Percentiles rank a stretch among this genome's conserved stretches.
Conservation (phyloP, 257 asterid genomes). For the Capsicum chinense region DNA sequence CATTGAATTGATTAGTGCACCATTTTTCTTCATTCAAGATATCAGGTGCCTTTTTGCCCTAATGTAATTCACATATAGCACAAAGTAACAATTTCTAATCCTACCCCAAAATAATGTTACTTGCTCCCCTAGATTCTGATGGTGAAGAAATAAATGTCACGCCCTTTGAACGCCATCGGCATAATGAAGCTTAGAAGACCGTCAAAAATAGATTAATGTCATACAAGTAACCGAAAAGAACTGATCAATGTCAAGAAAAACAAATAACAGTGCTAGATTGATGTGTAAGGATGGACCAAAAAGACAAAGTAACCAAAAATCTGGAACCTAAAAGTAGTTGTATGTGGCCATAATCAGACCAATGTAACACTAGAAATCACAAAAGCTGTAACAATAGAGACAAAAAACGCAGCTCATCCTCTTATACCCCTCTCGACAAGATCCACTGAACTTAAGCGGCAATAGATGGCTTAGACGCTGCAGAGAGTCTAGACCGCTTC, state of each 20-base stretch:
- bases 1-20: too few species aligned
- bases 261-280: background rate
- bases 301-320: background rate
- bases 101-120: background rate
- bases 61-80: too few species aligned
- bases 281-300: background rate
- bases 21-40: too few species aligned
- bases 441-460: constrained; percentile 9
- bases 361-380: background rate
- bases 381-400: background rate
- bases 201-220: background rate
- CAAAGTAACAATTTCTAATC: too few species aligned
- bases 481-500: constrained; percentile 30
- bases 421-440: background rate
- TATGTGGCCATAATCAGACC: background rate
- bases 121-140: background rate
- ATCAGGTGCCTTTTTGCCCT: too few species aligned
- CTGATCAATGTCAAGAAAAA: background rate
- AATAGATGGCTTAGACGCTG: constrained; percentile 28
- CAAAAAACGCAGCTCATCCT: background rate
- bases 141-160: background rate
- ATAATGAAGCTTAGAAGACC: background rate
- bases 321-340: background rate
- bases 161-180: background rate
- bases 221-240: background rate